Evolutionary conservation across 2,329 filamentous ascomycete species (phyloP).

Genomic region (Fusarium sp.): DNA sequence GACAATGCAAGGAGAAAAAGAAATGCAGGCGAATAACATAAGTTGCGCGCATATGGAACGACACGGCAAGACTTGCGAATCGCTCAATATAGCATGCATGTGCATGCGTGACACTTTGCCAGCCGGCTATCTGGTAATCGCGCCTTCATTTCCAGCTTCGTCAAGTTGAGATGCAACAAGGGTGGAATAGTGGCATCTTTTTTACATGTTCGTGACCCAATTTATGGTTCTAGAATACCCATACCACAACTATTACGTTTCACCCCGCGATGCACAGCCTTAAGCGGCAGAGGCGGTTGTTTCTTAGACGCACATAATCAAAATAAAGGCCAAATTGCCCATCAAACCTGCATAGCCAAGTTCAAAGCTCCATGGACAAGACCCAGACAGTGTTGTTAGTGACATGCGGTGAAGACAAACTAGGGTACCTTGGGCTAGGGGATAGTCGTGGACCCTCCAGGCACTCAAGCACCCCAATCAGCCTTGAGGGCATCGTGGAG

Average conservation of each 20-base stretch:
- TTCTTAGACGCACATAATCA: conserved; percentile 4
- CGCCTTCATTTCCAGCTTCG: not conserved
- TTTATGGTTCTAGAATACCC: conserved; percentile 15
- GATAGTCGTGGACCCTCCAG: conserved; percentile 14
- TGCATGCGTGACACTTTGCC: conserved; percentile 10
- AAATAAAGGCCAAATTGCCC: conserved; percentile 1
- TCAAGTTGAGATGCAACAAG: not conserved
- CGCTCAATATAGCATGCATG: conserved; percentile 26
- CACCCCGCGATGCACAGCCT: conserved; percentile 19
- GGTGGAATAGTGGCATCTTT: conserved; percentile 1
- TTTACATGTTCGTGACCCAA: not conserved
- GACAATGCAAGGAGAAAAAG: conserved; percentile 3
- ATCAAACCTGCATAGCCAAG: conserved; percentile 38
- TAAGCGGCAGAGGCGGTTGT: conserved; percentile 12
- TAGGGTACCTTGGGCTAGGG: conserved; percentile 18
- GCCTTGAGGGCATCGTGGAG: conserved; percentile 35
- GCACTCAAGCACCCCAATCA: conserved; percentile 34
- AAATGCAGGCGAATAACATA: not conserved
- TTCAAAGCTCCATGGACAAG: conserved; percentile 19
- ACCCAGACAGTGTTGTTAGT: conserved; percentile 18
- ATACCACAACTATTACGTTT: conserved; percentile 25
- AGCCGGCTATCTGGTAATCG: conserved; percentile 3
- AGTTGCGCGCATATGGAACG: conserved; percentile 8
- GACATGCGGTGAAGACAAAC: conserved; percentile 43
- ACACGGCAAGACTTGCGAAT: conserved; percentile 1